Evolutionary conservation across 306 rosid species (phyloP), one percentile per base, ranked within the genome.

Genomic region (Prunus salicina): DNA sequence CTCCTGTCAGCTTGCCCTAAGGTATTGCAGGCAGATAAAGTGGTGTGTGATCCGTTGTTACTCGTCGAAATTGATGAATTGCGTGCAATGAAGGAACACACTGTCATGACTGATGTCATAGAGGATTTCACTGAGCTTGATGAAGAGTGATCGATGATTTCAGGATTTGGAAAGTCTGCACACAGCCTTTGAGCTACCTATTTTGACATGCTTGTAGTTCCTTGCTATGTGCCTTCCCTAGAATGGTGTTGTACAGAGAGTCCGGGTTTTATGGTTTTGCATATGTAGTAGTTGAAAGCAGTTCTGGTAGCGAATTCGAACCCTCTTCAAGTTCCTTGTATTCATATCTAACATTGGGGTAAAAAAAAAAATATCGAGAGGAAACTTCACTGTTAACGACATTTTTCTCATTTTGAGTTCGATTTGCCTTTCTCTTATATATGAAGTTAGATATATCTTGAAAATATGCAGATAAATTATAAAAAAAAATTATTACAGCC

Each of bases 111-210:
- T 24, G 52, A 79, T 2, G 78, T 51, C 25, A 80, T 89, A 53
- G 93, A 91, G 88, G 97, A 94, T 76, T 86, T 87, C 80, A 90
- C 96, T 0, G 84, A 74, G 86, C 88, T 88, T 71, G 83, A 80
- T 76, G 93, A 79, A 67, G 96, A 88, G 16, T 80, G 85, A 80
- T 12, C 27, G 72, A 65, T 58, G 53, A 56, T 73, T 61, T 60
- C 61, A 8, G 62, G 49, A 34, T 66, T 52, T 64, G 67, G 56
- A 65, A 19, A 14, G 30, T 46, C 11, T 12, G 13, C 3, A 15
- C 60, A 52, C 60, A 3, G 10, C 60, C 12, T 28, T 27, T 8
- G 47, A 64, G 51, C 24, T 64, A 6, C 49, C 43, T 62, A 62
- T 14, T 62, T 62, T 15, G 41, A 62, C 67, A 62, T 28, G 67